A percentile compares a stretch with the other conserved stretches of the same genome.
phyloP scores from a whole-genome alignment of 352 stramenopile genomes.

The Globisporangium nagaii region DNA sequence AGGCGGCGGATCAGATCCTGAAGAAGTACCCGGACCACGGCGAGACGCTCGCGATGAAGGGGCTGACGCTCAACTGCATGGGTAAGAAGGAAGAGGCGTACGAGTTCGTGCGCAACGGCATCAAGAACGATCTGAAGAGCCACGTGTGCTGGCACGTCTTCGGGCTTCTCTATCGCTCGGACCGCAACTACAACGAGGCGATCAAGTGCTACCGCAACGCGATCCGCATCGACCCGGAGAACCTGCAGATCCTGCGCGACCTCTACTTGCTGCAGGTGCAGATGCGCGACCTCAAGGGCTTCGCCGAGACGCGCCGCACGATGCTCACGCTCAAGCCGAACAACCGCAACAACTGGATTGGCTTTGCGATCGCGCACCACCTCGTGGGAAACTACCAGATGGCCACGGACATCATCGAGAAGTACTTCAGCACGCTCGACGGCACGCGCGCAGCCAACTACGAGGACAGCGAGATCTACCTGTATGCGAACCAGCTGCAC shows the following conservation, averaged over 20 bases:
- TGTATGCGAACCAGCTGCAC: conserved; percentile 95
- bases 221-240: conserved; percentile 94
- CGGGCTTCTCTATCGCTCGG: conserved; percentile 94
- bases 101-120: conserved; percentile 93
- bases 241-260: conserved; percentile 97
- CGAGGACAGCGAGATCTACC: conserved; percentile 94
- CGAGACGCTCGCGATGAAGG: conserved; percentile 98
- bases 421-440: conserved; percentile 91
- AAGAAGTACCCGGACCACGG: conserved; percentile 98
- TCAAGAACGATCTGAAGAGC: conserved; percentile 91
- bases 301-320: conserved; percentile 90
- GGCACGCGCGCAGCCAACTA: conserved; percentile 65
- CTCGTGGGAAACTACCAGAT: conserved; percentile 90
- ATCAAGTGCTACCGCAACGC: conserved; percentile 99
- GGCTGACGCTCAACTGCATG: conserved; percentile 94
- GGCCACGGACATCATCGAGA: conserved; percentile 95
- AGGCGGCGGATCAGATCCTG: conserved; percentile 92
- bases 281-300: conserved; percentile 88
- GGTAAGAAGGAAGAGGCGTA: conserved; percentile 94
- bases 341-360: conserved; percentile 96
- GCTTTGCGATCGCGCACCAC: conserved; percentile 95
- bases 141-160: conserved; percentile 99
- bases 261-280: conserved; percentile 95
- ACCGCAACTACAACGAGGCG: conserved; percentile 96
- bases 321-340: conserved; percentile 94